Base-by-base conservation (phyloP, 2,329 filamentous ascomycete genomes). In the Anisogramma anomala region DNA sequence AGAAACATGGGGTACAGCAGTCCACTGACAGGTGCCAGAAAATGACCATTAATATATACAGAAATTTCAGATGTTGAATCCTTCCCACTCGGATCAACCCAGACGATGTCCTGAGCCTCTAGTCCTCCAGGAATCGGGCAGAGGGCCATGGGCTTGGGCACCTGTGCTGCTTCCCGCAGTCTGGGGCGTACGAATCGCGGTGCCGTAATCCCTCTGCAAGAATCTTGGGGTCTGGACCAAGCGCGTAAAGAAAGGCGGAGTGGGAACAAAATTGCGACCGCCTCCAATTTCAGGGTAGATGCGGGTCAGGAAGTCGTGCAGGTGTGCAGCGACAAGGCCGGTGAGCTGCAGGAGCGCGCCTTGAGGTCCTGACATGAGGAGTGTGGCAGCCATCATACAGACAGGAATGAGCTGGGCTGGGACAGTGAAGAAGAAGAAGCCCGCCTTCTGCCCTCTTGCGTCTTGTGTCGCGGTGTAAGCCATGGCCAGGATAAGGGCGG, bases 261-360 rank as follows among this genome's bases (percentile, higher is more conserved):
- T 91, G 11, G 71, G 67, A 26, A 95, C 68, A 36, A 81, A 70
- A 55, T 88, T 94, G 38, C 67, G 69, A 0, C 91, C 91, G 42
- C 84, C 84, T 23, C 87, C 89, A 56, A 91, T 91, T 41, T 84
- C 77, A 4, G 91, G 91, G 69, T 87, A 96, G 31, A 95, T 71
- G 36, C 84, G 75, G 2, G 84, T 86, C 36, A 95, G 61, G 56
- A 96, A 98, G 58, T 96, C 84, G 61, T 86, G 94, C 15, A 91
- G 55, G 58, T 98, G 91, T 4, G 88, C 88, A 10, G 88, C 84
- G 32, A 94, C 49, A 9, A 98, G 69, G n/a, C 91, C 91, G 25
- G 76, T 84, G 4, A 77, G 60, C 55, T 93, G 79, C 3, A 79
- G 54, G 42, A 83, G 56, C 9, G 83, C 71, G 14, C 62, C 50